These are phyloP conservation scores for Candida sp. DNA, from an alignment of 1,139 yeast genomes.

Conservation along the genomic window DNA sequence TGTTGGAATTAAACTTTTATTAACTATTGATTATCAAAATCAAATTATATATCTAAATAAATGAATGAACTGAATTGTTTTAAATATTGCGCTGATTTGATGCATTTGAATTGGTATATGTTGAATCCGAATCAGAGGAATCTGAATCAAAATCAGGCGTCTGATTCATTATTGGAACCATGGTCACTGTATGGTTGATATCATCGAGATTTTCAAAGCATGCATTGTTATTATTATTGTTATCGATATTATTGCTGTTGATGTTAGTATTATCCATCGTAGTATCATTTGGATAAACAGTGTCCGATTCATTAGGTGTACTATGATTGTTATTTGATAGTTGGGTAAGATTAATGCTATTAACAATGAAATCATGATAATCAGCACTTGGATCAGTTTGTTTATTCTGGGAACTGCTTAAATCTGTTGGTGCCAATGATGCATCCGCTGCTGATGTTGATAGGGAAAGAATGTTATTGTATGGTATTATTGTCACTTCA, in stretches of 20 bases:
- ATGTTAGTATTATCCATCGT: not conserved
- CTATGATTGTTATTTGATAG: not conserved
- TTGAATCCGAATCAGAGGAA: not conserved
- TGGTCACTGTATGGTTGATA: constrained; percentile 26
- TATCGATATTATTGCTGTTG: constrained; percentile 5
- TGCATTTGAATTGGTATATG: not conserved
- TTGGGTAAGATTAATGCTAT: not conserved
- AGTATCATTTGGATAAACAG: not conserved
- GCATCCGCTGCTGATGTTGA: constrained; percentile 16
- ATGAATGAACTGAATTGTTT: not conserved
- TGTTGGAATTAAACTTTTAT: not conserved
- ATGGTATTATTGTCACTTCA: constrained; percentile 19
- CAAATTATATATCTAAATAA: not conserved
- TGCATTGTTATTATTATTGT: constrained; percentile 7
- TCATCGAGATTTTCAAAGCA: constrained; percentile 5
- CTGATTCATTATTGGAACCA: constrained; percentile 37
- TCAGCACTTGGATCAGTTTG: not conserved
- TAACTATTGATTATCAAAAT: not conserved
- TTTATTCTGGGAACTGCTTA: not conserved
- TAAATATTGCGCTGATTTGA: not conserved
- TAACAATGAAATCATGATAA: not conserved
- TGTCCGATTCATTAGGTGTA: not conserved
- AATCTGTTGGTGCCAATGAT: constrained; percentile 5
- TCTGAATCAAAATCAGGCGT: constrained; percentile 41
- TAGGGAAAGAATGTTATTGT: constrained; percentile 14